Conservation (phyloP, 2,329 filamentous ascomycete species). For the Penicillium italicum region DNA sequence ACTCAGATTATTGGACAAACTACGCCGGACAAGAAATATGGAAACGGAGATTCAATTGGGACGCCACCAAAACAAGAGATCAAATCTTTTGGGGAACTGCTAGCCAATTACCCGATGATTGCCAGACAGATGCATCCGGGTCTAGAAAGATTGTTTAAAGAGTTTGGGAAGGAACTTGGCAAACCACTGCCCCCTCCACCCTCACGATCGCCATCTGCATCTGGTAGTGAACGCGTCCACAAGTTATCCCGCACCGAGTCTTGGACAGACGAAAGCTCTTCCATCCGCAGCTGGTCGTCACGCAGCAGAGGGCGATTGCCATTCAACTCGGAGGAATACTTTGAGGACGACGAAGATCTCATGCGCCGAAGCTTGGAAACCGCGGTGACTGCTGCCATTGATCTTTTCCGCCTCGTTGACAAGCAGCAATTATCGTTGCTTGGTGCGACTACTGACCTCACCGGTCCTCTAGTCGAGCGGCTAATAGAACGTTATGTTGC, state of each 20-base stretch:
- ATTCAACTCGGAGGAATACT: constrained; percentile 63
- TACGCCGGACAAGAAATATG: constrained; percentile 19
- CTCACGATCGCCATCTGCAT: constrained; percentile 49
- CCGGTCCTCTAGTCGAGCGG: constrained; percentile 84
- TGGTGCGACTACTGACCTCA: constrained; percentile 88
- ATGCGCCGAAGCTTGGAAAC: constrained; percentile 88
- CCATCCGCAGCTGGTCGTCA: constrained; percentile 35
- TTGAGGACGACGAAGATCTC: constrained; percentile 85
- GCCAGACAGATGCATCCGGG: constrained; percentile 93
- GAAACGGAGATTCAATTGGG: constrained; percentile 33
- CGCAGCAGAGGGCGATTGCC: constrained; percentile 41
- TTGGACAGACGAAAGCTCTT: constrained; percentile 39
- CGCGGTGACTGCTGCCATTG: constrained; percentile 87
- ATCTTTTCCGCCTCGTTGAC: constrained; percentile 92
- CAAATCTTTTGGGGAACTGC: constrained; percentile 81
- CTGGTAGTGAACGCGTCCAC: constrained; percentile 44
- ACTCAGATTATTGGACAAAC: constrained; percentile 22
- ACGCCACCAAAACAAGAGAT: constrained; percentile 75
- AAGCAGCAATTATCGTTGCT: constrained; percentile 90
- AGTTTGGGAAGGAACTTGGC: constrained; percentile 82
- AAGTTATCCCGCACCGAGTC: constrained; percentile 26
- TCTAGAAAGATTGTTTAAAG: constrained; percentile 80
- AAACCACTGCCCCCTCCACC: constrained; percentile 76
- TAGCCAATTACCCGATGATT: constrained; percentile 92
- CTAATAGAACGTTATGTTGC: constrained; percentile 93